A percentile compares a stretch with the other conserved stretches of the same genome.
phyloP scores from a whole-genome alignment of 331 rosid species.

The Rosa hybrid region DNA sequence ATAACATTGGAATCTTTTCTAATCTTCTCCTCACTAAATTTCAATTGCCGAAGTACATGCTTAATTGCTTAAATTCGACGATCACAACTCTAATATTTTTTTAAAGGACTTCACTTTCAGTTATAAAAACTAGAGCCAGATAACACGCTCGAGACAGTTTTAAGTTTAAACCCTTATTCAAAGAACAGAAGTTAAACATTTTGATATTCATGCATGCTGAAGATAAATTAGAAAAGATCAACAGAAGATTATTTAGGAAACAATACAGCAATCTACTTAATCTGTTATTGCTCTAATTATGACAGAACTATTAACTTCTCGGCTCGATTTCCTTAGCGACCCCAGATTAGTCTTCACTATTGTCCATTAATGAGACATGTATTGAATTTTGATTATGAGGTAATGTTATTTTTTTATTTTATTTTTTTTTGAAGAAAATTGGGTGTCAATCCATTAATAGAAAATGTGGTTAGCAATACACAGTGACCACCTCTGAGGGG shows the following conservation, averaged over 20 bases:
- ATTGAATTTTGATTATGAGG: too few species aligned
- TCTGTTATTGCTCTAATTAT: neutral
- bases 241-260: neutral
- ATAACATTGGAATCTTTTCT: neutral
- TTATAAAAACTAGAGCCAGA: neutral
- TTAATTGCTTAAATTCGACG: neutral
- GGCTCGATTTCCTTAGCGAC: too few species aligned
- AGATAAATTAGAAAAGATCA: neutral
- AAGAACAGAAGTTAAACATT: neutral
- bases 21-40: too few species aligned
- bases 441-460: too few species aligned
- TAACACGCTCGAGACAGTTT: neutral
- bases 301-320: neutral
- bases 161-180: neutral
- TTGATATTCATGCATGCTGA: neutral
- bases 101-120: neutral
- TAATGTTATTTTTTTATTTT: too few species aligned
- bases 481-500: too few species aligned
- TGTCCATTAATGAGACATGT: too few species aligned
- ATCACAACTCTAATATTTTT: neutral
- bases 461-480: too few species aligned
- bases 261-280: neutral
- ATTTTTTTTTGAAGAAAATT: too few species aligned
- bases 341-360: too few species aligned
- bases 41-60: too few species aligned